These are phyloP conservation scores for Blastobotrys capitulatus DNA, from an alignment of 1,139 yeast genomes.

Conservation along the genomic window DNA sequence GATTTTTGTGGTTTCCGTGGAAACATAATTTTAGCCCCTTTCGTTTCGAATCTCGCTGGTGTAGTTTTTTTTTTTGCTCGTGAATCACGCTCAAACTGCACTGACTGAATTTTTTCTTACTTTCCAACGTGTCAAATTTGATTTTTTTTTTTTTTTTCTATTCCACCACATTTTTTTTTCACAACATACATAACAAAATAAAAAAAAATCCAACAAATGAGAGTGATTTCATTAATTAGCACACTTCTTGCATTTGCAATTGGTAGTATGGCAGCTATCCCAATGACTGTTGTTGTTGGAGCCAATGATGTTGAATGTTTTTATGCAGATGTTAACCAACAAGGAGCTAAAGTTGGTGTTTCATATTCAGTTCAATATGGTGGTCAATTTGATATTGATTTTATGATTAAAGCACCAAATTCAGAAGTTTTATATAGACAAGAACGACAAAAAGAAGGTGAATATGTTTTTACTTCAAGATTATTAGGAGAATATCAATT, in stretches of 20 bases:
- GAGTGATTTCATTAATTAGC: neutral
- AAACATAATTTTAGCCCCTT: no score
- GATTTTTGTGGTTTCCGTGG: no score
- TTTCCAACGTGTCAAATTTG: slow-evolving; percentile 7
- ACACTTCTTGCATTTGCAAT: slow-evolving; percentile 5
- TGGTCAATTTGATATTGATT: slow-evolving; percentile 81
- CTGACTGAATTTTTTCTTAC: no score
- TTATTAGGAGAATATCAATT: slow-evolving; percentile 81
- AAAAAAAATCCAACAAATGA: neutral
- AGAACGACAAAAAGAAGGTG: slow-evolving; percentile 76
- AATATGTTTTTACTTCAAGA: slow-evolving; percentile 68
- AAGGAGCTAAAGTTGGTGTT: slow-evolving; percentile 63
- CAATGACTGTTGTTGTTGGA: slow-evolving; percentile 72
- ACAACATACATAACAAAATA: no score
- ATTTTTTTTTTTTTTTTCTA: neutral
- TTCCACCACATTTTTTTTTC: neutral
- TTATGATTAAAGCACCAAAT: slow-evolving; percentile 64
- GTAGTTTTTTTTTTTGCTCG: no score
- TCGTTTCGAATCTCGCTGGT: no score
- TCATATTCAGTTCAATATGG: slow-evolving; percentile 93
- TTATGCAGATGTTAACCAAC: slow-evolving; percentile 64
- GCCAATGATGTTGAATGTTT: slow-evolving; percentile 77
- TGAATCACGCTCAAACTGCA: no score
- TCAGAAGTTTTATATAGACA: slow-evolving; percentile 54
- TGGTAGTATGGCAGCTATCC: slow-evolving; percentile 20